These are phyloP conservation scores for Gossypium anomalum DNA, from an alignment of 345 rosid genomes.

Conservation along the genomic window DNA sequence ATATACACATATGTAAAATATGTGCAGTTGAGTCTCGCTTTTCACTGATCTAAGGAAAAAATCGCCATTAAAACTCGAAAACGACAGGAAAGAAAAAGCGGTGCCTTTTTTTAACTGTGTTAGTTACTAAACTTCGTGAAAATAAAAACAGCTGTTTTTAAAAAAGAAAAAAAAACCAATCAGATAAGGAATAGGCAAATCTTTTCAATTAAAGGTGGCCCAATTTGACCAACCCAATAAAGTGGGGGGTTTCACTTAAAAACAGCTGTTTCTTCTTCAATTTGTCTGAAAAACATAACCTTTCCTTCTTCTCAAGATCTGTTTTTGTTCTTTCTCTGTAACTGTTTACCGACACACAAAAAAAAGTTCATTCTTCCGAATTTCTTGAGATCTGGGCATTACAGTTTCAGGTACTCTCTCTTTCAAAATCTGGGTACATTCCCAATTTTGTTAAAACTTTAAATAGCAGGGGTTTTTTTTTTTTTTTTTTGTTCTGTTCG, in stretches of 20 bases:
- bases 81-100: too few relatives aligned
- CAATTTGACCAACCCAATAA: background rate
- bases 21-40: too few relatives aligned
- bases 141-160: too few relatives aligned
- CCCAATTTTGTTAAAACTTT: background rate
- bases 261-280: background rate
- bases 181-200: background rate
- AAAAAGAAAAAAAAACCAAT: background rate
- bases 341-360: background rate
- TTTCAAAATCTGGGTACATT: background rate
- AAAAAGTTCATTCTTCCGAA: background rate
- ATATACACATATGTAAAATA: too few relatives aligned
- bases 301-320: background rate
- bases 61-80: background rate
- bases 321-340: background rate
- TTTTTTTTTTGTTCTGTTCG: background rate
- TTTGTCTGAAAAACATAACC: background rate
- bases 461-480: too few relatives aligned
- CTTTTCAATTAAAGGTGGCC: background rate
- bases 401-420: background rate
- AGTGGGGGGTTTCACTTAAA: slow-evolving; percentile 5
- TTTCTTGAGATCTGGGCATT: slow-evolving; percentile 11
- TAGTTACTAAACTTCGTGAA: background rate
- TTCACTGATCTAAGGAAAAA: too few relatives aligned
- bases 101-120: background rate